Evolutionary conservation across 805 yeast species (phyloP).

Genomic region (Candida vartiovaarae): DNA sequence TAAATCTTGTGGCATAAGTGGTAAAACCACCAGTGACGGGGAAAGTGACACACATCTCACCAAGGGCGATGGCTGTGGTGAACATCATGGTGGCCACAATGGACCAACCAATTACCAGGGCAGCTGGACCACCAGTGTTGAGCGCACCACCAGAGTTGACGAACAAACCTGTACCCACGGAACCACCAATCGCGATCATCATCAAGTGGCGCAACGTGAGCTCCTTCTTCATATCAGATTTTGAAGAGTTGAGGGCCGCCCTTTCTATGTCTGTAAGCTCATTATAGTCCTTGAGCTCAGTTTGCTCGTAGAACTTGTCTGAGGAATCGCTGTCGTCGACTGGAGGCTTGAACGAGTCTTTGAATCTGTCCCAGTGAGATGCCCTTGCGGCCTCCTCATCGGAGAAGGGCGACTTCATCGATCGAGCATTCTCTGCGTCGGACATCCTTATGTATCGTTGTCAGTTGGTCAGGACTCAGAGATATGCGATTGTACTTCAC

Average conservation of each 20-base stretch:
- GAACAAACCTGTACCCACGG: slow-evolving; percentile 77
- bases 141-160: slow-evolving; percentile 65
- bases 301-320: slow-evolving; percentile 9
- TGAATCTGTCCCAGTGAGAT: slow-evolving; percentile 22
- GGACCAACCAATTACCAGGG: slow-evolving; percentile 34
- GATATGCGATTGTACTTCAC: no score
- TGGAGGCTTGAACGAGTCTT: slow-evolving; percentile 41
- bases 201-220: slow-evolving; percentile 52
- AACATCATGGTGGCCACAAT: slow-evolving; percentile 43
- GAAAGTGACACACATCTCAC: slow-evolving; percentile 56
- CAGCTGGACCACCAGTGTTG: slow-evolving; percentile 56
- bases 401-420: slow-evolving; percentile 1
- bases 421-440: neutral
- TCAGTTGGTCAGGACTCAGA: no score
- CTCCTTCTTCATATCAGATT: slow-evolving; percentile 28
- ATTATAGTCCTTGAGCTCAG: slow-evolving; percentile 13
- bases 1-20: slow-evolving; percentile 47
- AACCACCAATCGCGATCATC: slow-evolving; percentile 77
- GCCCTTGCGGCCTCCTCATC: neutral
- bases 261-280: slow-evolving; percentile 31
- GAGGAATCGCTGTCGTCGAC: slow-evolving; percentile 9
- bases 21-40: slow-evolving; percentile 62
- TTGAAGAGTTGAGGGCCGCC: slow-evolving; percentile 30
- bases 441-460: neutral
- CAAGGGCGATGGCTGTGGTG: slow-evolving; percentile 46